Evolutionary conservation across 352 stramenopile genomes (phyloP).

Genomic region (Pythium aristosporum): DNA sequence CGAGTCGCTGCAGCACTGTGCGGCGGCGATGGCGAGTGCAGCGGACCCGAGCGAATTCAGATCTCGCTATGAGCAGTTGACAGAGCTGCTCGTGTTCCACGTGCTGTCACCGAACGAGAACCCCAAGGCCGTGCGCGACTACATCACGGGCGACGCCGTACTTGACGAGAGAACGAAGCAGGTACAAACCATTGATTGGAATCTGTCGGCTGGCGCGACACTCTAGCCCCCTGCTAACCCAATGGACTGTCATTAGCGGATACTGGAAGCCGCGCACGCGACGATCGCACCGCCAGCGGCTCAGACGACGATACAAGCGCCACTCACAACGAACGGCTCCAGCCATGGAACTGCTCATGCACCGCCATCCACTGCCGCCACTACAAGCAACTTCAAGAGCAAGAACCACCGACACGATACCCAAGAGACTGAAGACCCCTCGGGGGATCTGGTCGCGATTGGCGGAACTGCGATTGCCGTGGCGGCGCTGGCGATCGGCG

Average conservation of each 20-base stretch:
- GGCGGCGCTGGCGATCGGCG: constrained; percentile 41
- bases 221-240: too few species aligned
- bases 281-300: neutral
- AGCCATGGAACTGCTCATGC: too few species aligned
- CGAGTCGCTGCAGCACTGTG: constrained; percentile 28
- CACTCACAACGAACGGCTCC: too few species aligned
- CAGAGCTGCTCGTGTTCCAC: constrained; percentile 47
- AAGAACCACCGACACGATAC: neutral
- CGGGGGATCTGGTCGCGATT: constrained; percentile 24
- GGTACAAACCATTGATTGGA: constrained; percentile 23
- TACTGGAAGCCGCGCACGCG: constrained; percentile 4
- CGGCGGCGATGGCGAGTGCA: neutral
- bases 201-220: too few species aligned
- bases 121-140: constrained; percentile 31
- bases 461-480: constrained; percentile 50
- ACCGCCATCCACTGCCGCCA: neutral
- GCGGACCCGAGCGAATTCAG: neutral
- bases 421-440: neutral
- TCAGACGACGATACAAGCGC: neutral
- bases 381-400: neutral
- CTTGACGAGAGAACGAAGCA: constrained; percentile 48
- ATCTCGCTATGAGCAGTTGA: constrained; percentile 21
- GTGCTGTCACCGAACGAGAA: constrained; percentile 48
- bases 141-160: constrained; percentile 36
- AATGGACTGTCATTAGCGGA: neutral